Evolutionary conservation across 192 early-diverging fungal genomes (phyloP), one percentile per base, ranked within the genome.

Genomic region (Thamnidium elegans): DNA sequence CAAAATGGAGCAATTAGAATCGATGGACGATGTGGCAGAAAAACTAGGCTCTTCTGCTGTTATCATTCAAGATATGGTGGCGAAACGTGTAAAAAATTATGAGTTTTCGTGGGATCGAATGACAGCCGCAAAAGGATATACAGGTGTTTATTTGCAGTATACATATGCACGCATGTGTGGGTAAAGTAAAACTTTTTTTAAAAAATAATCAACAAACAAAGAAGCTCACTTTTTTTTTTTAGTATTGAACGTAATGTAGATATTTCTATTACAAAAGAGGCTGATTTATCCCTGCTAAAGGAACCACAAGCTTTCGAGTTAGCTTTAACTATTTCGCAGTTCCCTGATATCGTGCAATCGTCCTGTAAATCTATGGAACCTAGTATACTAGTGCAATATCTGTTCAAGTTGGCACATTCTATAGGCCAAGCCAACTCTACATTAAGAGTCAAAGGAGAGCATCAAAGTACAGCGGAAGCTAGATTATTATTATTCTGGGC

Each of bases 61-160:
- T 14, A 82, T 89, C 54, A 81, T 94, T 36, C 91, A 95, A 70
- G 94, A 98, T 71, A 89, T 98, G 83, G 68, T 81, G 36, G 84
- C 91, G 31, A 85, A 82, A 64, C 86, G 97, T 17, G 84, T 84
- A 66, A 94, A 93, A 71, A 93, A 95, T 73, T 99, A 99, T 67
- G 86, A 83, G 23, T 95, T 99, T 73, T 84, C 87, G 53, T 94
- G 91, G 89, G 81, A 89, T 64, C 84, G 90, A 36, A 95, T 97
- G 86, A 86, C 92, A n/a, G 84, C 87, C 68, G 88, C 93, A 50
- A 90, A 89, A 55, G 97, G 97, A 54, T 87, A 95, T 76, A 99
- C 95, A 2, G 97, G 95, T 3, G 91, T 95, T 5, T 98, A 95
- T 72, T 78, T 98, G 7, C 95, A 97, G 79, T 99, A 96, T 72